Base-by-base conservation (phyloP, 2,329 filamentous ascomycete species). In the Periconia macrospinosa region DNA sequence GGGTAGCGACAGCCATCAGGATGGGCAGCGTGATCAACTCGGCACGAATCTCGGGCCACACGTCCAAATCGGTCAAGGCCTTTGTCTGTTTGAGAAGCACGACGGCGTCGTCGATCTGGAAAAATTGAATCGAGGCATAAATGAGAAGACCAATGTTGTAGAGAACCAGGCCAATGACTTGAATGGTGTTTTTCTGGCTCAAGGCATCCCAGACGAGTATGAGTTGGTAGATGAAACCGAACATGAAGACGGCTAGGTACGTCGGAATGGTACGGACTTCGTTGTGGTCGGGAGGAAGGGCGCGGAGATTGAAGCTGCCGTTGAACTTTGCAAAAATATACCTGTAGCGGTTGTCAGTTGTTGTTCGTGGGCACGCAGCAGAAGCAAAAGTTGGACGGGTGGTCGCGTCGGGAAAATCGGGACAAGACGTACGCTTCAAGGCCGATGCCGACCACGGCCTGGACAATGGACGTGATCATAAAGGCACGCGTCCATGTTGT, bases 171-270 rank as follows among this genome's bases (percentile, higher is more conserved):
- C 94, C 94, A 64, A 99, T 97, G 72, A 97, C 83, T 75, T 99
- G 94, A 80, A 99, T 99, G 11, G 94, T 99, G 78, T 99, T 99
- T 76, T 97, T 97, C 70, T 93, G 81, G 58, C 92, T 87, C 54
- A 99, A 81, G 15, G 93, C 94, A 79, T 99, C 94, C 83, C 92
- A 97, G 13, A 94, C 90, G 49, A 99, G 81, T 27, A 95, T 79
- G 30, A 97, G 78, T 70, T 96, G 87, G 77, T 97, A 99, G 53
- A 99, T 75, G 77, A 96, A 97, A 56, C 91, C 94, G 74, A 99
- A 97, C 73, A 97, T 96, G 80, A 97, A 96, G 45, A 99, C 85
- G 20, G 93, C 91, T 54, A 99, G 82, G 76, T 97, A 97, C 37
- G 93, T 97, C 23, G 94, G 93, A 59, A 99, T 96, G 0, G 92